Evolutionary conservation across 208 protist genomes (phyloP).

Genomic region (Acanthamoeba castellanii): DNA sequence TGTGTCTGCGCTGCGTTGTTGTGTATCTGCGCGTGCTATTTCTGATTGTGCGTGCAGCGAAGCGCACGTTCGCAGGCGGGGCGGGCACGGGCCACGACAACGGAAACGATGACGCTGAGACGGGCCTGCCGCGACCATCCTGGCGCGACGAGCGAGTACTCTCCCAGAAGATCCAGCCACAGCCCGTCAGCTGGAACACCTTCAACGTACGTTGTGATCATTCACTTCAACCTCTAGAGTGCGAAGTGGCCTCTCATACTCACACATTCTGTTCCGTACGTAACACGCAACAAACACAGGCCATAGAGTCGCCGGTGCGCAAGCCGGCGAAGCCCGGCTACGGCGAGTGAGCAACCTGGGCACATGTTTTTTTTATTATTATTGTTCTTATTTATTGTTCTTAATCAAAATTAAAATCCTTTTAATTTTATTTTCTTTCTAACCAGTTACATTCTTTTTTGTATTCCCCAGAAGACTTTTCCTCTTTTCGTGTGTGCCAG

Average conservation of each 20-base stretch:
- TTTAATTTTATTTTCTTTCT: too few relatives aligned
- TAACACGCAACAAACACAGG: not conserved
- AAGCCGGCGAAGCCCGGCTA: slow-evolving; percentile 10
- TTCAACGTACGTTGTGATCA: slow-evolving; percentile 60
- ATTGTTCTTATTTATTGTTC: too few relatives aligned
- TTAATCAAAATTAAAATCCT: too few relatives aligned
- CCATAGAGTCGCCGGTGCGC: not conserved
- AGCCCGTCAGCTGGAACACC: slow-evolving; percentile 43
- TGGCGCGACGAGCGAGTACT: not conserved
- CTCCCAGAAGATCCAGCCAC: slow-evolving; percentile 8
- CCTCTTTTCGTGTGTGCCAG: too few relatives aligned
- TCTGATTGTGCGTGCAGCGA: not conserved
- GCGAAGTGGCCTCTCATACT: too few relatives aligned
- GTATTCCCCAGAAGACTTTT: too few relatives aligned
- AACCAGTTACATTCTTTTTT: too few relatives aligned
- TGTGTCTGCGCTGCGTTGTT: not conserved
- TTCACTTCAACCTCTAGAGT: too few relatives aligned
- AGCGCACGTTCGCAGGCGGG: not conserved
- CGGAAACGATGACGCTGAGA: slow-evolving; percentile 24
- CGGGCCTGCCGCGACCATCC: not conserved
- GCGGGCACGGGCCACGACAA: slow-evolving; percentile 2
- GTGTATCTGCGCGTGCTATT: not conserved
- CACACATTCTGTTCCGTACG: not conserved
- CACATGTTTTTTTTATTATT: too few relatives aligned
- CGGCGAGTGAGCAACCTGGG: not conserved